These are phyloP conservation scores for Pyrus communis DNA, from an alignment of 306 rosid genomes.

Conservation along the genomic window DNA sequence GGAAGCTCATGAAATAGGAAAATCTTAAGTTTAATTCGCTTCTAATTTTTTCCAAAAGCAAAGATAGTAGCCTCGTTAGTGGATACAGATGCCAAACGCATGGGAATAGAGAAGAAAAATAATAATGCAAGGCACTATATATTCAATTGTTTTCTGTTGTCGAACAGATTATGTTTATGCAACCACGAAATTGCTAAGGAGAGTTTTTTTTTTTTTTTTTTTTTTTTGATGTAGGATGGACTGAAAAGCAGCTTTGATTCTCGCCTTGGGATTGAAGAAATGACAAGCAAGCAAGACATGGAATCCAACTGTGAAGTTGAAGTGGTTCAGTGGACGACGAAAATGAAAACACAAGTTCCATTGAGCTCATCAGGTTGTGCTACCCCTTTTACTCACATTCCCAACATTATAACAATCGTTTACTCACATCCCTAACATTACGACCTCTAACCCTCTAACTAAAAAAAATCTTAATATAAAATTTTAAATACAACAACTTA, in stretches of 20 bases:
- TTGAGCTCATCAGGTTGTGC: neutral
- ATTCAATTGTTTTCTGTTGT: neutral
- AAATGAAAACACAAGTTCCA: neutral
- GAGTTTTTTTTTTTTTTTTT: neutral
- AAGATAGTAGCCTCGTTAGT: neutral
- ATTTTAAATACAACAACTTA: neutral
- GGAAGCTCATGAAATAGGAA: neutral
- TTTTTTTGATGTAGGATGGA: slow-evolving; percentile 7
- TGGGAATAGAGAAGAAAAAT: neutral
- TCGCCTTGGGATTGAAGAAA: neutral
- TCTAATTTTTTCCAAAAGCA: neutral
- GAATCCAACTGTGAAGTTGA: neutral
- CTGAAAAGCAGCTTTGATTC: neutral
- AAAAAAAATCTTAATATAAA: neutral
- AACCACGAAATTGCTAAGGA: neutral
- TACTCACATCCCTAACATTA: slow-evolving; percentile 30
- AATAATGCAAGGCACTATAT: neutral
- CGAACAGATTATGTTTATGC: neutral
- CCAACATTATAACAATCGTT: slow-evolving; percentile 11
- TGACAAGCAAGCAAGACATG: slow-evolving; percentile 2
- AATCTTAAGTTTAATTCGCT: neutral
- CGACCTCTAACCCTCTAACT: neutral
- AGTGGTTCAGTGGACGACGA: neutral
- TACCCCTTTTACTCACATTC: slow-evolving; percentile 14
- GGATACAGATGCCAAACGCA: neutral